Evolutionary conservation across 768 basidiomycete species (phyloP), one percentile per base, ranked within the genome.

Genomic region (Trichaptum fuscoviolaceum): DNA sequence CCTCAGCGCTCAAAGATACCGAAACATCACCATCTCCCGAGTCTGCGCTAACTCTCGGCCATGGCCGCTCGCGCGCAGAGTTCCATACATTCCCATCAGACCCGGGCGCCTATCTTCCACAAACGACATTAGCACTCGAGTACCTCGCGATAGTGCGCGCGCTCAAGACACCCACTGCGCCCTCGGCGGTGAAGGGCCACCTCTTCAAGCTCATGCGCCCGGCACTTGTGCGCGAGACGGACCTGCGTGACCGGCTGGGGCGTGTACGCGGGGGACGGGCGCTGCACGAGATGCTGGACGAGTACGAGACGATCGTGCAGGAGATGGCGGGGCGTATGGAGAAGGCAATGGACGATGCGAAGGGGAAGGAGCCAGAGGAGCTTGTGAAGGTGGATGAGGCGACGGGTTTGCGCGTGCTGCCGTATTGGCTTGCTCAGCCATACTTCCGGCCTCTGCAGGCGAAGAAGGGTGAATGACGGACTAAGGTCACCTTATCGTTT

Each of bases 131-230:
- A 9, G 95, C 96, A 0, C 78, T 90, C 5, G 91, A 96, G 71
- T 99, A 99, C 75, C 83, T 99, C 66, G 82, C 83, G 59, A 92
- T 97, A 68, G 94, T 95, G 8, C 77, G 80, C 30, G 75, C 79
- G 0, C 84, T 91, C 30, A 84, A 86, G 74, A 95, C 94, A 15
- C 80, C 81, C 7, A 95, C 95, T 18, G 72, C 83, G 2, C 72
- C 83, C 18, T 89, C 91, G 69, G 93, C 91, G 0, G 84, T 98
- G 70, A 96, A 96, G 73, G 90, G 93, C 0, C 96, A 99, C 73
- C 74, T 99, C 35, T 99, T 97, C 85, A 93, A 97, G 77, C 76
- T 99, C 35, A 84, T 97, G 78, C 87, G 90, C 0, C 93, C 93
- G 0, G 90, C 88, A 0, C 79, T 98, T 35, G 77, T 72, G 24